Conservation (phyloP, 257 asterid species). For the Nemophila menziesii region DNA sequence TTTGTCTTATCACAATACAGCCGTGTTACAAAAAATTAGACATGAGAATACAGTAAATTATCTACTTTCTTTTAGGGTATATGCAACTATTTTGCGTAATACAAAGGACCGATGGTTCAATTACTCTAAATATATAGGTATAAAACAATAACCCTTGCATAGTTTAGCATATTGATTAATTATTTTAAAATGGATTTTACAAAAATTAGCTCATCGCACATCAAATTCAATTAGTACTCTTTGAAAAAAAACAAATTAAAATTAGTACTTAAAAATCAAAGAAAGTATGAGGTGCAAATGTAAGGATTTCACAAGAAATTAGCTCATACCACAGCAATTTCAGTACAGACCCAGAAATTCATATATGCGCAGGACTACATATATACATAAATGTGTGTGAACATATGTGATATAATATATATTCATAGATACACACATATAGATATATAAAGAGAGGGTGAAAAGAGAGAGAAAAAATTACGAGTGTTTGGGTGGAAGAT, state of each 20-base stretch:
- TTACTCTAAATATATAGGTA: no score
- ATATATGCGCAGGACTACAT: no score
- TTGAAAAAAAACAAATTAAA: no score
- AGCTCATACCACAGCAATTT: no score
- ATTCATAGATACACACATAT: not conserved
- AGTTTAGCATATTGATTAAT: not conserved
- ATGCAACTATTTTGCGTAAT: no score
- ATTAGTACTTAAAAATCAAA: not conserved
- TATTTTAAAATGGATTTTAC: conserved; percentile 3
- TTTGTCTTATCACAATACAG: no score
- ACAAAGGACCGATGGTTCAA: no score
- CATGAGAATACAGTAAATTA: no score
- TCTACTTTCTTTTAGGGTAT: no score
- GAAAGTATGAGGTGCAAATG: not conserved
- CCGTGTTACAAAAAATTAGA: no score
- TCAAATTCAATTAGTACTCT: not conserved
- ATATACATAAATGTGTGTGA: not conserved
- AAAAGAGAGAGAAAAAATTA: conserved; percentile 8
- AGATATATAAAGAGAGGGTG: not conserved
- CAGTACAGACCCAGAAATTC: no score
- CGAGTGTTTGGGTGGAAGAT: conserved; percentile 42
- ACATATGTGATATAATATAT: not conserved
- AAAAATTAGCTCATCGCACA: not conserved
- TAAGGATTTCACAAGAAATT: no score
- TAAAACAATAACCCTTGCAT: not conserved